Evolutionary conservation across 2,329 filamentous ascomycete genomes (phyloP).

Genomic region (Paraconiothyrium sp.): DNA sequence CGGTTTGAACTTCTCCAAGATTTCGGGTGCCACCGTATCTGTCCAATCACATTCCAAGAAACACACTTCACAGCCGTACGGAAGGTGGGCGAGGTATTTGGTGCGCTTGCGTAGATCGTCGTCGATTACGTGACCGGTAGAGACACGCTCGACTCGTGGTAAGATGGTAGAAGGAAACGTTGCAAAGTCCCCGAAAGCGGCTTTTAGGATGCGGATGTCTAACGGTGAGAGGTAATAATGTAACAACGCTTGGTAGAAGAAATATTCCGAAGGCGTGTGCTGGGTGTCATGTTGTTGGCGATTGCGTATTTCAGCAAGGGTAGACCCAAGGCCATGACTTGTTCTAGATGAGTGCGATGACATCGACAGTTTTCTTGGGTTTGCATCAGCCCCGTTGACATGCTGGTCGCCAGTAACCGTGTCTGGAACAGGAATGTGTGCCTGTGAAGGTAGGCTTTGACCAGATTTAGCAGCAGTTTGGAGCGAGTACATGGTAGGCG

Average conservation of each 20-base stretch:
- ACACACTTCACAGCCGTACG: slow-evolving; percentile 87
- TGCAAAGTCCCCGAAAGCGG: slow-evolving; percentile 84
- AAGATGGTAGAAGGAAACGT: slow-evolving; percentile 86
- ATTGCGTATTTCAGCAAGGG: slow-evolving; percentile 57
- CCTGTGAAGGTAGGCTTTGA: slow-evolving; percentile 47
- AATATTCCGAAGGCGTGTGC: slow-evolving; percentile 68
- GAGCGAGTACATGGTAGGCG: slow-evolving; percentile 62
- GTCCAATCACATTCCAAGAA: slow-evolving; percentile 97
- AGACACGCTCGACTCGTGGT: slow-evolving; percentile 88
- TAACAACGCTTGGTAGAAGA: slow-evolving; percentile 86
- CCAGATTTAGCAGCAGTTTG: slow-evolving; percentile 59
- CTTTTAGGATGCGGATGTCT: slow-evolving; percentile 91
- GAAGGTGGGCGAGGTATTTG: slow-evolving; percentile 87
- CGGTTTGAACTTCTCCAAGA: slow-evolving; percentile 76
- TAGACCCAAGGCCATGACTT: slow-evolving; percentile 49
- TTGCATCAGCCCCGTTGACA: slow-evolving; percentile 6
- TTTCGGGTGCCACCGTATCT: slow-evolving; percentile 79
- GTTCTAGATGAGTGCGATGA: slow-evolving; percentile 44
- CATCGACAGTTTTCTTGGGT: slow-evolving; percentile 38
- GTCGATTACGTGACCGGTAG: slow-evolving; percentile 86
- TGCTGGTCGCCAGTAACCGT: slow-evolving; percentile 7
- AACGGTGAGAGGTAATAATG: slow-evolving; percentile 91
- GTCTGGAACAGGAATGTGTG: slow-evolving; percentile 23
- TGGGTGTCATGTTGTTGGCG: slow-evolving; percentile 57
- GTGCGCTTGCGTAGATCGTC: slow-evolving; percentile 83